Percentiles rank a stretch among this genome's conserved stretches.
Evolutionary conservation across 257 asterid genomes (phyloP).

Genomic region (Jacaranda mimosifolia): DNA sequence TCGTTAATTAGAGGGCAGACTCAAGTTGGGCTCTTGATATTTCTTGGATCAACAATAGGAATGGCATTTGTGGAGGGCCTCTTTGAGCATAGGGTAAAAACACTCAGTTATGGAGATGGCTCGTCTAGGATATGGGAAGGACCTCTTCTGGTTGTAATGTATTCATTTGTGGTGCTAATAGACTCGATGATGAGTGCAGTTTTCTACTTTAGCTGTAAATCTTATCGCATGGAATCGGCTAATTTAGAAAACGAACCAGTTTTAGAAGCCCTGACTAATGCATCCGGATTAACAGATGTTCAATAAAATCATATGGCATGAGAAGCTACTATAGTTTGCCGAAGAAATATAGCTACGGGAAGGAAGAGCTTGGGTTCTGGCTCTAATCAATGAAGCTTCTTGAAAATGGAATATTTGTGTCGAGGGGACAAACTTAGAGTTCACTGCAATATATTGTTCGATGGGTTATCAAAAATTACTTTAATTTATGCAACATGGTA

Average conservation of each 20-base stretch:
- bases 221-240: conserved; percentile 73
- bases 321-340: conserved; percentile 27
- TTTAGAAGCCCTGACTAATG: conserved; percentile 61
- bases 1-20: conserved; percentile 83
- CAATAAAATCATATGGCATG: conserved; percentile 43
- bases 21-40: conserved; percentile 89
- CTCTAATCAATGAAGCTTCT: conserved; percentile 34
- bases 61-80: conserved; percentile 90
- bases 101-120: conserved; percentile 91
- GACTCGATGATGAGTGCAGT: conserved; percentile 92
- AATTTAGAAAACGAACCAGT: conserved; percentile 61
- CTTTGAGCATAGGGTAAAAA: conserved; percentile 90
- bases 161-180: conserved; percentile 77
- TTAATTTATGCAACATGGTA: conserved; percentile 13
- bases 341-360: conserved; percentile 10
- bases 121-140: conserved; percentile 98
- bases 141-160: conserved; percentile 86
- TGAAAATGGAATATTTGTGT: conserved; percentile 21
- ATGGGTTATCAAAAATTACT: conserved; percentile 14
- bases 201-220: conserved; percentile 96
- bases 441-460: neutral
- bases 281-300: conserved; percentile 49
- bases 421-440: conserved; percentile 7
- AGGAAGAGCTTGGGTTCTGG: neutral
- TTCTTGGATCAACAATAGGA: conserved; percentile 89